phyloP scores from a whole-genome alignment of 2,329 filamentous ascomycete species.

The Stemphylium vesicarium region DNA sequence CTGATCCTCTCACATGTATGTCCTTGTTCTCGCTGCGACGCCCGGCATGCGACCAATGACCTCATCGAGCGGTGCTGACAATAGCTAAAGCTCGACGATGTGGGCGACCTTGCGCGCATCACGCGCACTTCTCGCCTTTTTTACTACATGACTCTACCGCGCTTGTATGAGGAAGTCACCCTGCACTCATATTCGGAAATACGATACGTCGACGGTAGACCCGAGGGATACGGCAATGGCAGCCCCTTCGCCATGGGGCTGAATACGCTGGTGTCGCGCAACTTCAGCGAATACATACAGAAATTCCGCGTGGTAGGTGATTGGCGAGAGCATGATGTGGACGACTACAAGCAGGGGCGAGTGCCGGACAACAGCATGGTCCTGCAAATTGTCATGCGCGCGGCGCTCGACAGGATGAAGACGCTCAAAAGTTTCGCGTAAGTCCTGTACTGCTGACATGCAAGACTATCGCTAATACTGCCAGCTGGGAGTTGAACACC shows the following conservation, averaged over 20 bases:
- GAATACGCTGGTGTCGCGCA: slow-evolving; percentile 65
- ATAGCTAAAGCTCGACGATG: slow-evolving; percentile 59
- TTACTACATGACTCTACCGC: slow-evolving; percentile 69
- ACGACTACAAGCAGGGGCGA: slow-evolving; percentile 64
- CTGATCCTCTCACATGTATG: slow-evolving; percentile 63
- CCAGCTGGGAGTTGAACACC: slow-evolving; percentile 65
- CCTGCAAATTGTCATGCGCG: slow-evolving; percentile 65
- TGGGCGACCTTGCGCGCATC: slow-evolving; percentile 63
- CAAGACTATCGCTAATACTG: slow-evolving; percentile 21
- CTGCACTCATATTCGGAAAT: slow-evolving; percentile 65
- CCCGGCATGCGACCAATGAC: slow-evolving; percentile 12
- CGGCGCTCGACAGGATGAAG: slow-evolving; percentile 65
- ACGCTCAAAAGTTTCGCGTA: slow-evolving; percentile 61
- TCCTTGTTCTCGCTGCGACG: background rate
- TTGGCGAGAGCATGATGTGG: slow-evolving; percentile 63
- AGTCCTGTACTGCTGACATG: slow-evolving; percentile 15
- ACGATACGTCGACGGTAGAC: slow-evolving; percentile 62
- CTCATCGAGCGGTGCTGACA: slow-evolving; percentile 19
- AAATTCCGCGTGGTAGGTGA: slow-evolving; percentile 61
- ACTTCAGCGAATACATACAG: slow-evolving; percentile 60
- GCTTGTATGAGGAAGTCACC: slow-evolving; percentile 63
- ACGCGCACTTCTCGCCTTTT: slow-evolving; percentile 67
- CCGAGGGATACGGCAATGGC: slow-evolving; percentile 67
- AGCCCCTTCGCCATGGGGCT: slow-evolving; percentile 69
- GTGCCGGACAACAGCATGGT: slow-evolving; percentile 70